A percentile compares a stretch with the other conserved stretches of the same genome.
These are phyloP conservation scores for Fusarium sp. DNA, from an alignment of 2,329 filamentous ascomycete genomes.

Conservation along the genomic window DNA sequence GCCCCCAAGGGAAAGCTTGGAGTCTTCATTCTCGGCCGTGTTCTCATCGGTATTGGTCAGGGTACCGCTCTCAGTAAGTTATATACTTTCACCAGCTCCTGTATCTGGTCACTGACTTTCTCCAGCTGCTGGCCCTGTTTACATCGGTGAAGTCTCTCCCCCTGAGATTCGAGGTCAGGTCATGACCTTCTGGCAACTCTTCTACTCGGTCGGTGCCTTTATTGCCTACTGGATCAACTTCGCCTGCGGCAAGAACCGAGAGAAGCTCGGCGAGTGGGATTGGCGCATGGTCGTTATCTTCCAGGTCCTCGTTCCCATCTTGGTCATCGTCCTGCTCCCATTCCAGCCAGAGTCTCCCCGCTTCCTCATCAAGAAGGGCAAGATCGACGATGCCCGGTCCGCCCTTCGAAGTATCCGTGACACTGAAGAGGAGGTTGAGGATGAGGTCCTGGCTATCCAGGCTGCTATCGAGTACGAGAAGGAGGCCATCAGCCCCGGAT, in stretches of 20 bases:
- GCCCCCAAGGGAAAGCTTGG: constrained; percentile 70
- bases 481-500: constrained; percentile 72
- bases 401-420: constrained; percentile 71
- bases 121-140: constrained; percentile 73
- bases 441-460: constrained; percentile 72
- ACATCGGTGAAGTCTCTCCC: constrained; percentile 76
- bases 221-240: constrained; percentile 68
- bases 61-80: constrained; percentile 68
- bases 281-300: constrained; percentile 80
- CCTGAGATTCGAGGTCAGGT: constrained; percentile 72
- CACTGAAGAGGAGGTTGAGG: constrained; percentile 73
- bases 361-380: constrained; percentile 73
- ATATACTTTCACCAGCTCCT: not conserved
- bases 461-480: constrained; percentile 79
- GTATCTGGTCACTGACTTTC: not conserved
- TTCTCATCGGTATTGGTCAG: constrained; percentile 77
- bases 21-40: constrained; percentile 75
- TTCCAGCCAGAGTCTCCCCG: constrained; percentile 76
- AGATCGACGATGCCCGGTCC: constrained; percentile 69
- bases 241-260: constrained; percentile 66
- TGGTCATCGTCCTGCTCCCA: constrained; percentile 72
- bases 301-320: constrained; percentile 73
- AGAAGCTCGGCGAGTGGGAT: constrained; percentile 74
- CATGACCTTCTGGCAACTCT: constrained; percentile 76
- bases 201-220: constrained; percentile 72